Conservation (phyloP, 768 basidiomycete species). For the Suillus plorans region DNA sequence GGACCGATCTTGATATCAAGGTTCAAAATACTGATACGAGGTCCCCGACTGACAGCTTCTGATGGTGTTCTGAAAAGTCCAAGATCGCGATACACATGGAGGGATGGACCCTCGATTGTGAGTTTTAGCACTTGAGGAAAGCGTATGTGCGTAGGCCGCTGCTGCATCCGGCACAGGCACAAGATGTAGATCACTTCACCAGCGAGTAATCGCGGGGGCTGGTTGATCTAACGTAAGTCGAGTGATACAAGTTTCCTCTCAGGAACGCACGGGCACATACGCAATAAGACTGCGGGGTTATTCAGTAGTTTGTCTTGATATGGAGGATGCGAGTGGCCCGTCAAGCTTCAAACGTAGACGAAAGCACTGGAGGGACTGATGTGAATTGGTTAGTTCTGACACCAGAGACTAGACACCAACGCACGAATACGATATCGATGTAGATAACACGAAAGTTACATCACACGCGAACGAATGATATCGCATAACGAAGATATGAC, state of each 20-base stretch:
- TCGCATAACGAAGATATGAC: neutral
- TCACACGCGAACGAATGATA: neutral
- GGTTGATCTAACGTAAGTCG: neutral
- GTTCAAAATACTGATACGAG: neutral
- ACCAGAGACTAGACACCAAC: neutral
- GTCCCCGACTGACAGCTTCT: neutral
- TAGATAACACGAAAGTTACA: neutral
- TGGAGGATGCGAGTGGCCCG: neutral
- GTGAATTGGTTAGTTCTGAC: neutral
- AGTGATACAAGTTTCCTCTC: neutral
- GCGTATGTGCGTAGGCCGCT: neutral
- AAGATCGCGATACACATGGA: neutral
- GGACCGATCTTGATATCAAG: neutral
- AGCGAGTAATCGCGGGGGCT: neutral
- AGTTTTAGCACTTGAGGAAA: neutral
- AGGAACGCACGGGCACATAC: neutral
- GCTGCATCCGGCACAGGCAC: neutral
- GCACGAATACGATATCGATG: neutral
- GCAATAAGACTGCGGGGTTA: neutral
- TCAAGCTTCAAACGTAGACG: neutral
- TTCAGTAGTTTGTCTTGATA: neutral
- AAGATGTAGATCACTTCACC: slow-evolving; percentile 1
- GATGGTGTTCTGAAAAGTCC: neutral
- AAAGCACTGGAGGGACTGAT: no score
- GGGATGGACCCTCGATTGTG: neutral